Evolutionary conservation across 306 rosid species (phyloP).

Genomic region (Citrullus amarus): DNA sequence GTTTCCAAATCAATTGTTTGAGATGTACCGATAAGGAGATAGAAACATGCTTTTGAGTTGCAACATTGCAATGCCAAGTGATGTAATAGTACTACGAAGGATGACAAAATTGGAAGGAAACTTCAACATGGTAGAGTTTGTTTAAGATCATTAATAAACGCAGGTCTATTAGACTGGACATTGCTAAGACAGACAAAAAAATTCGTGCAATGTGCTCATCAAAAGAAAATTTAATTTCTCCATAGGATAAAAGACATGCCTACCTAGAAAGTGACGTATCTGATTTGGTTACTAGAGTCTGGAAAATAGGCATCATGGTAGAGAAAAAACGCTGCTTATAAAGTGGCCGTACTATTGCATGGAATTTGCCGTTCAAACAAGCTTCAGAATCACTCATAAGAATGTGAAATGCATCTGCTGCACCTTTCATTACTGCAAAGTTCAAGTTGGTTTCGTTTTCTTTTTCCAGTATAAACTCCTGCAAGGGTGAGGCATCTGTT

Average conservation of each 20-base stretch:
- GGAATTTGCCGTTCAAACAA: constrained; percentile 61
- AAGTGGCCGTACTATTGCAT: constrained; percentile 71
- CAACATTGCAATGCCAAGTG: not conserved
- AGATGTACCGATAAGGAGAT: not conserved
- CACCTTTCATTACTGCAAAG: constrained; percentile 41
- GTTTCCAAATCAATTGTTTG: not conserved
- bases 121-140: not conserved
- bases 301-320: constrained; percentile 63
- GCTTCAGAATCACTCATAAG: constrained; percentile 83
- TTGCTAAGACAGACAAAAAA: not conserved
- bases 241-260: constrained; percentile 7
- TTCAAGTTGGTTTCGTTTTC: constrained; percentile 24
- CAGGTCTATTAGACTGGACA: not conserved
- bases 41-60: not conserved
- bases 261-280: constrained; percentile 61
- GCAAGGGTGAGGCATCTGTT: constrained; percentile 17
- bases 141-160: not conserved
- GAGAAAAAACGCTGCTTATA: constrained; percentile 92
- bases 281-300: constrained; percentile 42
- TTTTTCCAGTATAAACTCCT: constrained; percentile 24
- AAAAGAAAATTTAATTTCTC: not conserved
- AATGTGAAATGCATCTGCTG: constrained; percentile 84
- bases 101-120: not conserved
- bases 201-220: not conserved
- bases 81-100: not conserved